These are phyloP conservation scores for Cladosporium sp. DNA, from an alignment of 2,329 filamentous ascomycete genomes.

Conservation along the genomic window DNA sequence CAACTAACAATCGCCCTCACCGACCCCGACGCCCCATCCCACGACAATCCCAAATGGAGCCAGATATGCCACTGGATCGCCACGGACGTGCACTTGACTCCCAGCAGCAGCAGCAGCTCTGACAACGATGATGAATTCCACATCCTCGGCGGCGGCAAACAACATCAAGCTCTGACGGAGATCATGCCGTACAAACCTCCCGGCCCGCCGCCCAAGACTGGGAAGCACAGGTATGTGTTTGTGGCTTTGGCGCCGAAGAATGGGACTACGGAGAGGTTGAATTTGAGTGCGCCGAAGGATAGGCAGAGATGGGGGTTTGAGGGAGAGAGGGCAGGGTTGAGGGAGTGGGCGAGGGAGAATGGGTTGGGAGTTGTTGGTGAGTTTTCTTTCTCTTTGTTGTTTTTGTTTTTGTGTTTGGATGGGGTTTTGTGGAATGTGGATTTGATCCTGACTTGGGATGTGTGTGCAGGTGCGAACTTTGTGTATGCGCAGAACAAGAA, in stretches of 20 bases:
- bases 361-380: slow-evolving; percentile 51
- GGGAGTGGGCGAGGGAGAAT: slow-evolving; percentile 54
- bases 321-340: slow-evolving; percentile 53
- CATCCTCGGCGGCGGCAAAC: neutral
- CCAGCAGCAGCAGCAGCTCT: neutral
- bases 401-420: too few relatives aligned
- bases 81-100: slow-evolving; percentile 38
- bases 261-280: slow-evolving; percentile 44
- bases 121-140: neutral
- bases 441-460: too few relatives aligned
- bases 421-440: too few relatives aligned
- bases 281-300: slow-evolving; percentile 51
- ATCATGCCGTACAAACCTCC: slow-evolving; percentile 57
- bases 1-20: slow-evolving; percentile 56
- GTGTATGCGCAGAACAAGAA: slow-evolving; percentile 52
- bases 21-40: slow-evolving; percentile 61
- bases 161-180: slow-evolving; percentile 35
- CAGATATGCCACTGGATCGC: slow-evolving; percentile 62
- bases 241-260: slow-evolving; percentile 52
- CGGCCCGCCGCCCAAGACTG: slow-evolving; percentile 57
- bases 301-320: slow-evolving; percentile 59
- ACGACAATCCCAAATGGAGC: slow-evolving; percentile 56
- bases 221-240: slow-evolving; percentile 61
- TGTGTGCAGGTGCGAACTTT: slow-evolving; percentile 45
- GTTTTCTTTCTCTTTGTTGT: too few relatives aligned